phyloP scores from a whole-genome alignment of 495 filamentous ascomycete genomes.

The Xylaria cubensis region DNA sequence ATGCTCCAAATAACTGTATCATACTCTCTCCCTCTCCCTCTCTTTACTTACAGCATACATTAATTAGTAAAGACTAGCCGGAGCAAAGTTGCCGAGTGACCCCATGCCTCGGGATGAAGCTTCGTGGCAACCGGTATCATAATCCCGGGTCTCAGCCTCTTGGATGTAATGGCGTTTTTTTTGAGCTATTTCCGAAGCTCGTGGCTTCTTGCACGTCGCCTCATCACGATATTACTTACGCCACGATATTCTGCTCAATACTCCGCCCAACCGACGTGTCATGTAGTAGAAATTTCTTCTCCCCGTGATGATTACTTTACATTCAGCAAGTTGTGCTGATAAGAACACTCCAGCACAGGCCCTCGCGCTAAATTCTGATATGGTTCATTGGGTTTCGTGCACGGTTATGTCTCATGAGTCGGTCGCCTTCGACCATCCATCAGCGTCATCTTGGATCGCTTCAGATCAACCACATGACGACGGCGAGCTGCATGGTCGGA shows the following conservation, averaged over 20 bases:
- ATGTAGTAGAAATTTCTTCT: neutral
- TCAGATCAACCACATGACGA: conserved; percentile 3
- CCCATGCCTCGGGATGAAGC: conserved; percentile 6
- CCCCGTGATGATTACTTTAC: neutral
- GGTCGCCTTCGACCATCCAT: neutral
- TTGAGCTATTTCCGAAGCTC: neutral
- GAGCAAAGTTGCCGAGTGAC: neutral
- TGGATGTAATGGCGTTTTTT: neutral
- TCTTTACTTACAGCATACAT: neutral
- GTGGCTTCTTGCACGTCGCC: conserved; percentile 11
- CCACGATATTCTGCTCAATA: neutral
- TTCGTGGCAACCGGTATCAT: conserved; percentile 7
- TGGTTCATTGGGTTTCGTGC: neutral
- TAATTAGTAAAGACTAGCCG: neutral
- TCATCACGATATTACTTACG: neutral
- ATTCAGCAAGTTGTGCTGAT: neutral
- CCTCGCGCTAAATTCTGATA: neutral
- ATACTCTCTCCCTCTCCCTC: too few relatives aligned
- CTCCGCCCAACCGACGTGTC: neutral
- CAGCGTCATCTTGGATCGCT: neutral
- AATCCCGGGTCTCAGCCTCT: conserved; percentile 24
- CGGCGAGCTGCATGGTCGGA: neutral
- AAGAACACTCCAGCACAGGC: neutral
- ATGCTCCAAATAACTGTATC: neutral
- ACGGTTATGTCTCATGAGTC: conserved; percentile 16